Conservation (phyloP, 73 alveolate species). For the Paramecium sexaurelia region DNA sequence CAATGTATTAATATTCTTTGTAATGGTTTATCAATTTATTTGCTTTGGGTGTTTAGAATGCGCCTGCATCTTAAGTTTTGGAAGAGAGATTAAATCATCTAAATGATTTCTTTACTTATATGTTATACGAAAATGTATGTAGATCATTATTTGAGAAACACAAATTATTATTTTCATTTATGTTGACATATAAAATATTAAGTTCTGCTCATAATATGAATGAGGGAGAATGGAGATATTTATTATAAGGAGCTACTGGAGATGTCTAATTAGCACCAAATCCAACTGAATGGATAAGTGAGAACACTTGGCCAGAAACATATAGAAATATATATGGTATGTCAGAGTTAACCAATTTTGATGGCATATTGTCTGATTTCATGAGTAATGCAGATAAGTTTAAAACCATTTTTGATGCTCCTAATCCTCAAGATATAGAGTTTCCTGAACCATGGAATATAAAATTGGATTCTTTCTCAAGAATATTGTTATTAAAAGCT, state of each 20-base stretch:
- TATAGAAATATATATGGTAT: conserved; percentile 91
- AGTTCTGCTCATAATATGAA: conserved; percentile 78
- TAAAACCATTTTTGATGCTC: conserved; percentile 92
- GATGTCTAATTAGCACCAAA: conserved; percentile 88
- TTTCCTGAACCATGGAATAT: conserved; percentile 97
- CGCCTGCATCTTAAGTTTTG: conserved; percentile 93
- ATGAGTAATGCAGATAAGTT: conserved; percentile 85
- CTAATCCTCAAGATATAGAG: conserved; percentile 86
- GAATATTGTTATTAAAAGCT: conserved; percentile 89
- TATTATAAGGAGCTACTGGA: conserved; percentile 98
- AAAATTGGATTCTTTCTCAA: conserved; percentile 89
- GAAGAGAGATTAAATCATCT: conserved; percentile 93
- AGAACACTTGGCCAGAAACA: conserved; percentile 96
- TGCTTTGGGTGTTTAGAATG: conserved; percentile 97
- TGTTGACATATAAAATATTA: conserved; percentile 92
- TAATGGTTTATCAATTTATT: conserved; percentile 99
- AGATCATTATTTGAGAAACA: conserved; percentile 98
- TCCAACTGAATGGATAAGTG: conserved; percentile 99
- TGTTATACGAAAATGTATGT: conserved; percentile 98
- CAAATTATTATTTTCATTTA: conserved; percentile 97
- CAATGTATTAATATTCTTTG: conserved; percentile 99
- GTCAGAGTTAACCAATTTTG: conserved; percentile 83
- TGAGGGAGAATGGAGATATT: conserved; percentile 83
- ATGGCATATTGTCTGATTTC: conserved; percentile 92
- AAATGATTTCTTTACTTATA: conserved; percentile 95